Conservation (phyloP, 2,329 filamentous ascomycete species). For the Cryphonectria carpinicola region DNA sequence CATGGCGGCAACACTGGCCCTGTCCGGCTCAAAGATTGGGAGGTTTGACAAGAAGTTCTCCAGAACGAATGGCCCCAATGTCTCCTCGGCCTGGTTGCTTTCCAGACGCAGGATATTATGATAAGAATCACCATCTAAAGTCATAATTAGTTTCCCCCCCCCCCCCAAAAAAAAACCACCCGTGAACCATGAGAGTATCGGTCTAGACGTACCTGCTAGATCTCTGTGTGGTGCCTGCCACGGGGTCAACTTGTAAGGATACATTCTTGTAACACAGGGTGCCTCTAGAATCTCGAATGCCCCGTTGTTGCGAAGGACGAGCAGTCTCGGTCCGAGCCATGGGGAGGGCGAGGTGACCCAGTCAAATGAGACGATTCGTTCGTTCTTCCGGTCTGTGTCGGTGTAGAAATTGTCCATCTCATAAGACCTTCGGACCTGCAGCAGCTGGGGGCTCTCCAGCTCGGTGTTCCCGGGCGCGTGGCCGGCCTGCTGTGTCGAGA, state of each 20-base stretch:
- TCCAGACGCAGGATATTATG: conserved; percentile 64
- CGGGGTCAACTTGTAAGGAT: conserved; percentile 63
- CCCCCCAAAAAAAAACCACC: no score
- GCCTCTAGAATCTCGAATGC: conserved; percentile 65
- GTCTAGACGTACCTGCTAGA: conserved; percentile 49
- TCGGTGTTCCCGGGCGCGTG: conserved; percentile 45
- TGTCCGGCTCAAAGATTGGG: conserved; percentile 61
- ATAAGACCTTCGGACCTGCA: conserved; percentile 62
- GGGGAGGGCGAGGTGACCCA: conserved; percentile 65
- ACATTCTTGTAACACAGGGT: conserved; percentile 60
- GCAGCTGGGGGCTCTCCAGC: conserved; percentile 57
- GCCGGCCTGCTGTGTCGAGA: conserved; percentile 60
- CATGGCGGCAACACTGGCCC: conserved; percentile 46
- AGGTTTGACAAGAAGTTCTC: conserved; percentile 58
- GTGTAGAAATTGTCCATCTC: conserved; percentile 65
- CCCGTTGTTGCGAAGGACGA: conserved; percentile 64
- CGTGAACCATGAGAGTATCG: neutral
- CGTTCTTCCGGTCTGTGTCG: conserved; percentile 55
- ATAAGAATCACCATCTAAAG: conserved; percentile 54
- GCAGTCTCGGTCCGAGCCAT: conserved; percentile 58
- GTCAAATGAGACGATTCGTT: conserved; percentile 69
- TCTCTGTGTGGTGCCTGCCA: conserved; percentile 65
- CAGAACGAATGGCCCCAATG: conserved; percentile 58
- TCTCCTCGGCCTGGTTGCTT: conserved; percentile 52
- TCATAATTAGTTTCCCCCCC: conserved; percentile 37